Percentiles rank a stretch among this genome's conserved stretches.
Evolutionary conservation across 2,329 filamentous ascomycete species (phyloP).

Genomic region (Nigrograna mackinnonii): DNA sequence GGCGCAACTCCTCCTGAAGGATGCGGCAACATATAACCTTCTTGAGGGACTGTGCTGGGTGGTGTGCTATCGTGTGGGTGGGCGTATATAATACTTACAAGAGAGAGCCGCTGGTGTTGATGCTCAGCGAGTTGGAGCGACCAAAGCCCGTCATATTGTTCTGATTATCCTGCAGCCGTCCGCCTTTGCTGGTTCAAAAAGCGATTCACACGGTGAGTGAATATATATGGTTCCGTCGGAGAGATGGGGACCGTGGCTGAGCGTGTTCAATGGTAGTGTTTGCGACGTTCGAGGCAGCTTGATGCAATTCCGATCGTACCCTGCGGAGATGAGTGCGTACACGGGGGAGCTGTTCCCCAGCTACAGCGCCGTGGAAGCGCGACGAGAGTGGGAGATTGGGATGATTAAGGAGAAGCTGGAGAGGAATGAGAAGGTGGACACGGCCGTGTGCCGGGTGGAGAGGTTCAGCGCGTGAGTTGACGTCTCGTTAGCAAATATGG

Average conservation of each 20-base stretch:
- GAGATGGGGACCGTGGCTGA: conserved; percentile 1
- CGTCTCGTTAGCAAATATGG: too few relatives aligned
- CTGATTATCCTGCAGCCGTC: conserved; percentile 1
- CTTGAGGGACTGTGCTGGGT: not conserved
- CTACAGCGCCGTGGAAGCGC: conserved; percentile 21
- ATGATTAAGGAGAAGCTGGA: conserved; percentile 22
- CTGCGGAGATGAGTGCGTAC: conserved; percentile 14
- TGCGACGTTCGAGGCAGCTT: not conserved
- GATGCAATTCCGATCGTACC: conserved; percentile 10
- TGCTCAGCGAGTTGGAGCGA: conserved; percentile 54
- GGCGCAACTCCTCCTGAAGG: conserved; percentile 7
- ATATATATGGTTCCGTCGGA: conserved; percentile 1
- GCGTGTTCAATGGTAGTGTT: conserved; percentile 3
- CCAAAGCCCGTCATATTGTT: conserved; percentile 47
- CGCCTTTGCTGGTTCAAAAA: conserved; percentile 5
- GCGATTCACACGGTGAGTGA: not conserved
- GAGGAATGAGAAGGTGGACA: conserved; percentile 17
- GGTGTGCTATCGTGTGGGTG: not conserved
- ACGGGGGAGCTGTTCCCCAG: conserved; percentile 16
- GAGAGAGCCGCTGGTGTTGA: conserved; percentile 57
- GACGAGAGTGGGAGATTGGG: conserved; percentile 21
- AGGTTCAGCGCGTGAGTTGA: conserved; percentile 19
- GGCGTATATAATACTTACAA: conserved; percentile 46
- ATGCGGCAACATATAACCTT: conserved; percentile 4
- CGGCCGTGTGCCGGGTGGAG: conserved; percentile 23